Evolutionary conservation across 148 eudicot genomes (phyloP).

Genomic region (Polygonum aviculare): DNA sequence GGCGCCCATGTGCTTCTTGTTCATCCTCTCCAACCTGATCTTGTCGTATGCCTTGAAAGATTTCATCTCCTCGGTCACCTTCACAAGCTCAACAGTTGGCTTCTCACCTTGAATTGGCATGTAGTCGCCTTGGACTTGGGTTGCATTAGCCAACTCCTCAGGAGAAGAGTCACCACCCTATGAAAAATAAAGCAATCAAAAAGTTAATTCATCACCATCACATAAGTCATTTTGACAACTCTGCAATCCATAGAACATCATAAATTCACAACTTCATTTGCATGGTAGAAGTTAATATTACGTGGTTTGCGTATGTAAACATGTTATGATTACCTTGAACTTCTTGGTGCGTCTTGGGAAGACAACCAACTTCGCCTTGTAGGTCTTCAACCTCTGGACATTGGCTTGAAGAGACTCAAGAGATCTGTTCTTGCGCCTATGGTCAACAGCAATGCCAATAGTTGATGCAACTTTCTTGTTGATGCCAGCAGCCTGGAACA

Average conservation of each 20-base stretch:
- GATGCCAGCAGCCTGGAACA: conserved; percentile 57
- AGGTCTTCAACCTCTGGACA: conserved; percentile 66
- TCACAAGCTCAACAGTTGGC: conserved; percentile 36
- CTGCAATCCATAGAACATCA: background rate
- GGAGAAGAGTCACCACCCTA: conserved; percentile 55
- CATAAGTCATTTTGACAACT: too few species aligned
- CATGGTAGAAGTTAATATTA: background rate
- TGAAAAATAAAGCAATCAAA: too few species aligned
- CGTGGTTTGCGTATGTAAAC: background rate
- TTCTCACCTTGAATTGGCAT: conserved; percentile 41
- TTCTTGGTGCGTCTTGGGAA: conserved; percentile 60
- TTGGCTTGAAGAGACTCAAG: conserved; percentile 60
- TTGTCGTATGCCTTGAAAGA: conserved; percentile 42
- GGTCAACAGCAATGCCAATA: conserved; percentile 72
- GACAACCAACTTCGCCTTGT: conserved; percentile 78
- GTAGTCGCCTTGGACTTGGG: conserved; percentile 42
- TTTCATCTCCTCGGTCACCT: conserved; percentile 47
- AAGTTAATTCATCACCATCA: too few species aligned
- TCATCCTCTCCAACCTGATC: conserved; percentile 46
- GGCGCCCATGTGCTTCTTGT: conserved; percentile 40
- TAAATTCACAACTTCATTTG: background rate
- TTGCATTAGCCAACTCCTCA: conserved; percentile 55
- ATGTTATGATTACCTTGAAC: conserved; percentile 33
- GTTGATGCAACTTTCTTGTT: conserved; percentile 70
- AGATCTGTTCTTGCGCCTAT: conserved; percentile 65